A percentile compares a stretch with the other conserved stretches of the same genome.
phyloP scores from a whole-genome alignment of 495 filamentous ascomycete species.

The Hapsidospora chrysogenum region DNA sequence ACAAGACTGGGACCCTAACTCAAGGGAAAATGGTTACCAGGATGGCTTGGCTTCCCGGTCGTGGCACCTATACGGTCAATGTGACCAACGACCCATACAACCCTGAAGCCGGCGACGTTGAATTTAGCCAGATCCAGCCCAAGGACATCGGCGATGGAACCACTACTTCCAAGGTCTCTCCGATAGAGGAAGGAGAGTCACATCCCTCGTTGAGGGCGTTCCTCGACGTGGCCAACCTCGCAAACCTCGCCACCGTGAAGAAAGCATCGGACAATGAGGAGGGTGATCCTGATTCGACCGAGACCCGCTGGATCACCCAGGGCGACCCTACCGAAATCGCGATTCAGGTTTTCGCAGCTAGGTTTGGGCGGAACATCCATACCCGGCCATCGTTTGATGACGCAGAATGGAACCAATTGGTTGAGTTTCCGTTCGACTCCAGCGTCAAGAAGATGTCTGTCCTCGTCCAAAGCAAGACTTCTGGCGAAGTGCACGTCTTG shows the following conservation, averaged over 20 bases:
- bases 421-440: slow-evolving; percentile 53
- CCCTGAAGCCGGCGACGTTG: slow-evolving; percentile 26
- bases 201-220: slow-evolving; percentile 24
- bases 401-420: slow-evolving; percentile 36
- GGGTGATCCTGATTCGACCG: slow-evolving; percentile 2
- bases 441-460: slow-evolving; percentile 55
- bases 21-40: slow-evolving; percentile 48
- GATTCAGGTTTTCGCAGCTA: slow-evolving; percentile 49
- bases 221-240: slow-evolving; percentile 43
- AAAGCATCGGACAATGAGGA: background rate
- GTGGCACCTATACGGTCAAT: slow-evolving; percentile 43
- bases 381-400: slow-evolving; percentile 30
- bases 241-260: slow-evolving; percentile 38
- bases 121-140: slow-evolving; percentile 1
- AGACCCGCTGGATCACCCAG: slow-evolving; percentile 39
- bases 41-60: slow-evolving; percentile 33
- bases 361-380: slow-evolving; percentile 42
- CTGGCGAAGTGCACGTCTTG: slow-evolving; percentile 29
- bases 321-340: slow-evolving; percentile 58
- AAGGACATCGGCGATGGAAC: slow-evolving; percentile 3
- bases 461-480: slow-evolving; percentile 29
- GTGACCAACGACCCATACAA: slow-evolving; percentile 38
- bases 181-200: slow-evolving; percentile 7
- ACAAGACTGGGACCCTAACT: slow-evolving; percentile 56
- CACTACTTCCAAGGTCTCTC: slow-evolving; percentile 7